Evolutionary conservation across 306 rosid species (phyloP).

Genomic region (Vigna trinervia): DNA sequence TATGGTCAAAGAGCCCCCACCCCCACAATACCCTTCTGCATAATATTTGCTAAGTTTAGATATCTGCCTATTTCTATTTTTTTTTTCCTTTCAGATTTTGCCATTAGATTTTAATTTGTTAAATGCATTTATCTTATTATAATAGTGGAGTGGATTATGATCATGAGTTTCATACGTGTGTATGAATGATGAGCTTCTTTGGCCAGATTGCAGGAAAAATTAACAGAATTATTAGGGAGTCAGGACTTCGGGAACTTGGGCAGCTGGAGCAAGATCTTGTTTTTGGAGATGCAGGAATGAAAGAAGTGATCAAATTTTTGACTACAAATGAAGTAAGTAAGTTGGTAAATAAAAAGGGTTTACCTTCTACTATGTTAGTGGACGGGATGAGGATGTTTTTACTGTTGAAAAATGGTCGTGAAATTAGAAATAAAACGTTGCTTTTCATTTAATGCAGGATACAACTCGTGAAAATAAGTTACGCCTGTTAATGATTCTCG

Average conservation of each 20-base stretch:
- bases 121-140: constrained; percentile 26
- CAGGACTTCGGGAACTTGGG: constrained; percentile 83
- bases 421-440: constrained; percentile 20
- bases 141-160: constrained; percentile 7
- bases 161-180: constrained; percentile 23
- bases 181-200: constrained; percentile 38
- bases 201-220: constrained; percentile 89
- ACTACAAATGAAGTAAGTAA: constrained; percentile 67
- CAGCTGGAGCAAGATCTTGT: constrained; percentile 93
- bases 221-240: constrained; percentile 73
- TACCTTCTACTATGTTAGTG: constrained; percentile 32
- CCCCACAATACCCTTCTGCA: background rate
- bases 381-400: background rate
- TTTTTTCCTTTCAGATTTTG: background rate
- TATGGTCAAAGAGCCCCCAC: background rate
- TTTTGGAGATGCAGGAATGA: constrained; percentile 94
- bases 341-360: constrained; percentile 26
- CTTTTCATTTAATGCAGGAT: constrained; percentile 65
- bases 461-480: constrained; percentile 79
- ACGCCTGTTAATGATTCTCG: constrained; percentile 92
- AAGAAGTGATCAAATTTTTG: constrained; percentile 85
- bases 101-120: constrained; percentile 10
- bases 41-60: constrained; percentile 18
- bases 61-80: constrained; percentile 13
- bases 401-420: constrained; percentile 21